These are phyloP conservation scores for Lactarius evosmus DNA, from an alignment of 768 basidiomycete genomes.

Conservation along the genomic window DNA sequence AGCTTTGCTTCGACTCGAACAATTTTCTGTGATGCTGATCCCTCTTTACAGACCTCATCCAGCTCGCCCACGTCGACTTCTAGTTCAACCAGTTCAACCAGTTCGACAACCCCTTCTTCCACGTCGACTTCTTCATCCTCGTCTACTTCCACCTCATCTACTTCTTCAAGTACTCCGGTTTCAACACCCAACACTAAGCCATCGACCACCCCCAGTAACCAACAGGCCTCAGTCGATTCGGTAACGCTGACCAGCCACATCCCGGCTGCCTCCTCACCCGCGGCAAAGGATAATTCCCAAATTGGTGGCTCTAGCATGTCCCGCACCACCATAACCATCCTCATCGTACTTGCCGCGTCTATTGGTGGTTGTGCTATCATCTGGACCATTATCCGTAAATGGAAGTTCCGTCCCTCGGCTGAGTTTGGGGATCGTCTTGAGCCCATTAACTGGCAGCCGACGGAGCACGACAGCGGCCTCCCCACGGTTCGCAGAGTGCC, in stretches of 20 bases:
- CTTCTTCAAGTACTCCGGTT: constrained; percentile 25
- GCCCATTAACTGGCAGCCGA: constrained; percentile 87
- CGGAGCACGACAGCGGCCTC: constrained; percentile 43
- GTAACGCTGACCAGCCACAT: constrained; percentile 30
- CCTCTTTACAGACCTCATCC: background rate
- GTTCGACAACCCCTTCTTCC: constrained; percentile 32
- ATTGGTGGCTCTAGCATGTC: constrained; percentile 45
- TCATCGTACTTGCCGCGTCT: constrained; percentile 68
- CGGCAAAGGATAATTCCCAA: constrained; percentile 31
- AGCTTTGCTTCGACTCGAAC: background rate
- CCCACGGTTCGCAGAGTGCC: constrained; percentile 51
- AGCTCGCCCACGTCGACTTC: constrained; percentile 20
- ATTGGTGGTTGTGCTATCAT: constrained; percentile 67
- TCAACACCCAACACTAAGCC: constrained; percentile 29
- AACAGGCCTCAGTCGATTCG: constrained; percentile 29
- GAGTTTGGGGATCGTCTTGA: constrained; percentile 81
- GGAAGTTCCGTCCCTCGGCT: constrained; percentile 80
- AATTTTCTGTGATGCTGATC: background rate
- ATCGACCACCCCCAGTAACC: constrained; percentile 23
- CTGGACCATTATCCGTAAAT: constrained; percentile 91
- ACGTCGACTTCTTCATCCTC: constrained; percentile 23
- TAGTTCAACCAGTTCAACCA: constrained; percentile 29
- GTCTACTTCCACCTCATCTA: constrained; percentile 10
- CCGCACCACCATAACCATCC: constrained; percentile 48
- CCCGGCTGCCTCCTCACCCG: constrained; percentile 29